Evolutionary conservation across 2,329 filamentous ascomycete species (phyloP).

Genomic region (Arachnomyces sp.): DNA sequence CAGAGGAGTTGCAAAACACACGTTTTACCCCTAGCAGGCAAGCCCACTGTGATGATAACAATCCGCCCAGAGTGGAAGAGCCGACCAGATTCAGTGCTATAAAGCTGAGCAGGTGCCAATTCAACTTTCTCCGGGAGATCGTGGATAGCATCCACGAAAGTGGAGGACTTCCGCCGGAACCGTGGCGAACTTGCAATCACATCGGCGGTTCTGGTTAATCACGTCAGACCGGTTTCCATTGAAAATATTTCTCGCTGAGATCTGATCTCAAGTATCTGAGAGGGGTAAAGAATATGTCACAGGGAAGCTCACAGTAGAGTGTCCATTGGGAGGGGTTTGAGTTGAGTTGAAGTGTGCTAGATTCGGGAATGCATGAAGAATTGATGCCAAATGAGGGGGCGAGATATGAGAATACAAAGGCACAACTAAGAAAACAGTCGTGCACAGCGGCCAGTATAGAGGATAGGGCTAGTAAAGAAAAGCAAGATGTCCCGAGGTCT

Average conservation of each 20-base stretch:
- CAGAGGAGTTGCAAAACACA: conserved; percentile 36
- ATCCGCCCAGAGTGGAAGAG: conserved; percentile 96
- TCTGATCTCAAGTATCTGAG: conserved; percentile 8
- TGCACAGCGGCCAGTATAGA: no score
- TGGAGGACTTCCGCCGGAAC: conserved; percentile 87
- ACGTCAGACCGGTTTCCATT: conserved; percentile 1
- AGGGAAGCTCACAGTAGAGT: conserved; percentile 37
- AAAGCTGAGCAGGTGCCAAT: conserved; percentile 90
- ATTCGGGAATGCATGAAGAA: background rate
- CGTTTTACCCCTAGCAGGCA: conserved; percentile 93
- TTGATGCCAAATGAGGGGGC: no score
- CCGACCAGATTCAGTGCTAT: conserved; percentile 94
- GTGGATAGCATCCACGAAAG: conserved; percentile 94
- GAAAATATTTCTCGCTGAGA: background rate
- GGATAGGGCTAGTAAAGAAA: no score
- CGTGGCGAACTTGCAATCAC: conserved; percentile 83
- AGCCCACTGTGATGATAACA: conserved; percentile 91
- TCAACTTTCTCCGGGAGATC: conserved; percentile 76
- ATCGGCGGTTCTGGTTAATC: conserved; percentile 63
- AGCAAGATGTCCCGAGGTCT: no score
- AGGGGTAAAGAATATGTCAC: conserved; percentile 4
- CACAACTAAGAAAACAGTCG: no score
- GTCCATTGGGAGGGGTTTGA: conserved; percentile 33
- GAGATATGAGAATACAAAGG: no score
- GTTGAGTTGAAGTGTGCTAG: conserved; percentile 2